A percentile compares a stretch with the other conserved stretches of the same genome.
phyloP scores from a whole-genome alignment of 768 basidiomycete genomes.

The Myochromella boudieri region DNA sequence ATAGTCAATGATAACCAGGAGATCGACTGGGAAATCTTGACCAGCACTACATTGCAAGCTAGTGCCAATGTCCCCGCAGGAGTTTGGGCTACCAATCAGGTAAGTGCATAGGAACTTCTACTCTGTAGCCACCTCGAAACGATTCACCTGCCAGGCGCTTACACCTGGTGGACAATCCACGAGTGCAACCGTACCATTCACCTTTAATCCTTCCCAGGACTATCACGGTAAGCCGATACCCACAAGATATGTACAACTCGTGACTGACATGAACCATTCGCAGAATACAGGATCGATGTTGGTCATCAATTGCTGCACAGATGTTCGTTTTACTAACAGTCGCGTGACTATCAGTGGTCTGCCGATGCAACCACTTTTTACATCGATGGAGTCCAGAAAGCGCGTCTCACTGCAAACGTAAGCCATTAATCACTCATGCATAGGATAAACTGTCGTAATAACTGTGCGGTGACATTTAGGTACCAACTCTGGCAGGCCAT shows the following conservation, averaged over 20 bases:
- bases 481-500: slow-evolving; percentile 26
- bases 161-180: slow-evolving; percentile 18
- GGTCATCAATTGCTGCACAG: no score
- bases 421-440: slow-evolving; percentile 1
- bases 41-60: slow-evolving; percentile 27
- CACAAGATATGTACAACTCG: not conserved
- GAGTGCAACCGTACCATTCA: slow-evolving; percentile 25
- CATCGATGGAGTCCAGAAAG: slow-evolving; percentile 31
- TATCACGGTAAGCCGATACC: slow-evolving; percentile 29
- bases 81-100: slow-evolving; percentile 37
- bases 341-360: slow-evolving; percentile 24
- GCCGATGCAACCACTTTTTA: slow-evolving; percentile 30
- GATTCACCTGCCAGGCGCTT: slow-evolving; percentile 18
- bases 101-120: slow-evolving; percentile 2
- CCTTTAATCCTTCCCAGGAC: slow-evolving; percentile 30
- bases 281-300: slow-evolving; percentile 37
- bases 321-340: slow-evolving; percentile 17
- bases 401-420: slow-evolving; percentile 30
- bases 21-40: slow-evolving; percentile 34
- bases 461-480: slow-evolving; percentile 15
- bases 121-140: not conserved
- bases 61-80: slow-evolving; percentile 29
- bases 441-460: not conserved
- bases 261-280: not conserved
- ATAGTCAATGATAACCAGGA: slow-evolving; percentile 31